Base-by-base conservation (phyloP, 177 flowering plant genomes). In the Vitis hybrid region DNA sequence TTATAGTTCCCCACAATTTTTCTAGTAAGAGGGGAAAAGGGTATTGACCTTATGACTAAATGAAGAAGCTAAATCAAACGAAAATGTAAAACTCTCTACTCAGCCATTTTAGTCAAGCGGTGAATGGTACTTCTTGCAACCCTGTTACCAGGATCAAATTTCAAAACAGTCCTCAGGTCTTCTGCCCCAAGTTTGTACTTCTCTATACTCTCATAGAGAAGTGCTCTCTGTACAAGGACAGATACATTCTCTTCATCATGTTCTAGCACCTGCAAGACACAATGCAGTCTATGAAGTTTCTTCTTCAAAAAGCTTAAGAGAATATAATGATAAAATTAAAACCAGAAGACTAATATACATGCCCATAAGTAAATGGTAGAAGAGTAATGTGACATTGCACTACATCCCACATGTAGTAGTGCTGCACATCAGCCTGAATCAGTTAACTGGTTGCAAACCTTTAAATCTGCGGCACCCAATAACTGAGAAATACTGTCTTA, bases 151-250 rank as follows among this genome's bases (percentile, higher is more conserved):
- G 98, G 98, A 82, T 95, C 99, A 68, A 90, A 75, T 81, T 90
- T 95, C 87, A 95, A 76, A 67, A 93, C 99, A n/a, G 84, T 82
- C 69, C 98, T 85, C 56, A 95, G 84, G 78, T 95, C 99, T 79
- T 95, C 98, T 1, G 99, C 98, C 9, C 99, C 99, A 76, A 95
- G 97, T 73, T 79, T 95, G 82, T 95, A 95, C 67, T 95, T 95
- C 64, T 95, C 99, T 78, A 88, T 90, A 70, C 99, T 95, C 82
- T 95, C 99, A 71, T 95, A 95, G 54, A 95, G 75, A 62, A 95
- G 94, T 4, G 99, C 99, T 63, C 99, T 97, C 73, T 95, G 98
- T 12, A 95, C 85, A 50, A 95, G 88, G 49, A 90, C 89, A 3
- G 87, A 54, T 15, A 93, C 94, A 77, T 93, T 91, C 59, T 67